These are phyloP conservation scores for Takakia lepidozioides DNA, from an alignment of 225 moss, liverwort and hornwort species.

Conservation along the genomic window DNA sequence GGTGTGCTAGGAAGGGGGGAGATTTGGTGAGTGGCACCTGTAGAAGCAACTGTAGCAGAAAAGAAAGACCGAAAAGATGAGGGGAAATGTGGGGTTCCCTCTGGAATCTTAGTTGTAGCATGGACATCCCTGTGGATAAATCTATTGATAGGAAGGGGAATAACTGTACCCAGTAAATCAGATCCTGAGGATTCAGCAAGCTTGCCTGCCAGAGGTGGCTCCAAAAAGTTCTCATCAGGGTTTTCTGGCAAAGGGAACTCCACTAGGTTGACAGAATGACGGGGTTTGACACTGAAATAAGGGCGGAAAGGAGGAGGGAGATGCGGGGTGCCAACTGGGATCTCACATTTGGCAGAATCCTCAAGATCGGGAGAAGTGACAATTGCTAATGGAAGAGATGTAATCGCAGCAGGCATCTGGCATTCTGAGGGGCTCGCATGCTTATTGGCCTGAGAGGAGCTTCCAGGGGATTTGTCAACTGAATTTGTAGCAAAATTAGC, in stretches of 20 bases:
- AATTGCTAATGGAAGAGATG: conserved; percentile 47
- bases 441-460: too few relatives aligned
- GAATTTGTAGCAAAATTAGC: too few relatives aligned
- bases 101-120: conserved; percentile 9
- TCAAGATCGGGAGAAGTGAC: conserved; percentile 12
- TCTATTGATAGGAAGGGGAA: conserved; percentile 43
- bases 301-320: conserved; percentile 41
- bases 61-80: conserved; percentile 59
- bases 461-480: too few relatives aligned
- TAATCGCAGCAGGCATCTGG: conserved; percentile 22
- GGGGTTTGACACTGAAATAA: conserved; percentile 26
- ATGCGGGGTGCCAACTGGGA: conserved; percentile 24
- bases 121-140: conserved; percentile 37
- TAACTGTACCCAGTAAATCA: conserved; percentile 12
- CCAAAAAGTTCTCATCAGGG: background rate
- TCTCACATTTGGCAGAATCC: background rate
- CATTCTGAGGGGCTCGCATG: too few relatives aligned
- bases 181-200: background rate
- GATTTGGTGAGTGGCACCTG: too few relatives aligned
- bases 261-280: background rate
- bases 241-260: background rate
- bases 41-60: conserved; percentile 35
- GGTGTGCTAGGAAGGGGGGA: conserved; percentile 30
- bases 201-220: background rate
- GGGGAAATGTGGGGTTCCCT: conserved; percentile 45